phyloP scores from a whole-genome alignment of 108 stramenopile genomes.

The Cyclotella atomus region DNA sequence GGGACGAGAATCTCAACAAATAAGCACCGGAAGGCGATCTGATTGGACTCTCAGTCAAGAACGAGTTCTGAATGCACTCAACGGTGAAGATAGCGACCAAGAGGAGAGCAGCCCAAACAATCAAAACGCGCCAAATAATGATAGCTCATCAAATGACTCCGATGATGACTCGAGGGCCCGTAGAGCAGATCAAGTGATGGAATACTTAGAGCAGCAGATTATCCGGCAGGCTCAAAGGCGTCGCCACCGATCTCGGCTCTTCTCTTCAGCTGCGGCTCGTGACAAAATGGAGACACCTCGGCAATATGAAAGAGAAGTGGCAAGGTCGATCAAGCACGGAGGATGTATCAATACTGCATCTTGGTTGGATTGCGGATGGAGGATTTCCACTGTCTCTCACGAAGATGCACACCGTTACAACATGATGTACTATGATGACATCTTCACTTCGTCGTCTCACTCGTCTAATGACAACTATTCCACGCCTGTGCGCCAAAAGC shows the following conservation, averaged over 20 bases:
- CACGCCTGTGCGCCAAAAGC: not conserved
- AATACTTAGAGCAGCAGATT: not conserved
- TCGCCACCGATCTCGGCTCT: not conserved
- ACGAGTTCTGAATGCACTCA: conserved; percentile 16
- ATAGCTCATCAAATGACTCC: not conserved
- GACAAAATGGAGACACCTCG: not conserved
- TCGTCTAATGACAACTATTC: conserved; percentile 29
- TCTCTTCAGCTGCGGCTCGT: not conserved
- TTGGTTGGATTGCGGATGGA: conserved; percentile 81
- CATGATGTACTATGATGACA: not conserved
- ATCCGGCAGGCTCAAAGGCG: not conserved
- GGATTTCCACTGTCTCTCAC: conserved; percentile 56
- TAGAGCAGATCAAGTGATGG: not conserved
- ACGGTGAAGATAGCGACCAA: not conserved
- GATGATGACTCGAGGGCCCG: conserved; percentile 8
- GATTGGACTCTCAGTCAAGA: conserved; percentile 15
- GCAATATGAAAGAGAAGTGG: conserved; percentile 23
- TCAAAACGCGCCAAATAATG: not conserved
- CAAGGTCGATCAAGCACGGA: conserved; percentile 65
- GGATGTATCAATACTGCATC: conserved; percentile 87
- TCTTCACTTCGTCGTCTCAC: conserved; percentile 25
- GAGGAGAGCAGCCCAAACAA: conserved; percentile 3
- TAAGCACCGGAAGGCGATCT: not conserved
- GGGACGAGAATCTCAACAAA: not conserved
- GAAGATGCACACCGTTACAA: conserved; percentile 21